Evolutionary conservation across 768 basidiomycete genomes (phyloP).

Genomic region (Hygrocybe punicea): DNA sequence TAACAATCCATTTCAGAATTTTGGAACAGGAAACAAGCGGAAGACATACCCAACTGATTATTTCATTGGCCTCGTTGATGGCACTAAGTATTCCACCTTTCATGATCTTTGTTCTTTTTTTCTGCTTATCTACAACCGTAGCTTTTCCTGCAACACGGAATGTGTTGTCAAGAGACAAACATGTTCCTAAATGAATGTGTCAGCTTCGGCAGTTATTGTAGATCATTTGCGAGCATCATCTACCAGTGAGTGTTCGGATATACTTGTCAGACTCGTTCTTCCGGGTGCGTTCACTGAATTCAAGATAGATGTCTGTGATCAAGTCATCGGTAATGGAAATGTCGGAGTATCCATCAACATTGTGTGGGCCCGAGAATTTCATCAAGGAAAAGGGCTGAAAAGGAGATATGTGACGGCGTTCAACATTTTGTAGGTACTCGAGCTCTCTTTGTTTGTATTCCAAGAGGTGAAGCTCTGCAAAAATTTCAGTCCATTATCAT

Average conservation of each 20-base stretch:
- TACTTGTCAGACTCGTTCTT: conserved; percentile 16
- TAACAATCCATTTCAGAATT: not conserved
- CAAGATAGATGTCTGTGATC: conserved; percentile 17
- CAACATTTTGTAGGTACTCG: conserved; percentile 15
- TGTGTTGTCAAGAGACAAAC: conserved; percentile 11
- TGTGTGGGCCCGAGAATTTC: not conserved
- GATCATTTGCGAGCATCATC: too few species aligned
- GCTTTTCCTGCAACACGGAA: conserved; percentile 14
- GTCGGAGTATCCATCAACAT: not conserved
- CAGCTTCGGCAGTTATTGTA: too few species aligned
- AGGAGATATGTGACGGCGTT: too few species aligned
- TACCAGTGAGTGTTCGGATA: conserved; percentile 8
- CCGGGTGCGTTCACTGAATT: conserved; percentile 16
- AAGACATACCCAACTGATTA: not conserved
- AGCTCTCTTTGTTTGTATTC: conserved; percentile 15
- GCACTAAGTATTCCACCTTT: conserved; percentile 2
- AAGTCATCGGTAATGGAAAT: conserved; percentile 9
- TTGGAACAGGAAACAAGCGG: too few species aligned
- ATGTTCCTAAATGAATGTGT: not conserved
- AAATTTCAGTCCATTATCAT: too few species aligned
- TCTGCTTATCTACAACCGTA: conserved; percentile 5
- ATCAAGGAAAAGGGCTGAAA: not conserved
- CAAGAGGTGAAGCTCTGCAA: conserved; percentile 24
- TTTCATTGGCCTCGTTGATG: not conserved
- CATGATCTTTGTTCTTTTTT: conserved; percentile 5